A percentile compares a stretch with the other conserved stretches of the same genome.
phyloP scores from a whole-genome alignment of 768 basidiomycete species.

The Boletus fagicola region DNA sequence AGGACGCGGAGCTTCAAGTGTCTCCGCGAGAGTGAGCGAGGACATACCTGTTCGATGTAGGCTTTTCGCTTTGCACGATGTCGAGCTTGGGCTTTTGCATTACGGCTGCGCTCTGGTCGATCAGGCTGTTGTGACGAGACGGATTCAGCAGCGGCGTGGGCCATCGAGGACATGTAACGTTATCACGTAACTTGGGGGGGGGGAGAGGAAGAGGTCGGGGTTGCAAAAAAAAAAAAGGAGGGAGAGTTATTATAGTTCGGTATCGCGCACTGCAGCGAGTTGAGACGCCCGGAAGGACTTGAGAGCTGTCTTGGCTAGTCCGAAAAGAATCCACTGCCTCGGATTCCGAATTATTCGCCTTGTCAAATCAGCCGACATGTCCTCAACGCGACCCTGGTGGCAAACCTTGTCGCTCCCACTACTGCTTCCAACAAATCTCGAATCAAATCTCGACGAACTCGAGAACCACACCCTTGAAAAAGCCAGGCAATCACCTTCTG shows the following conservation, averaged over 20 bases:
- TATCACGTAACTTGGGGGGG: conserved; percentile 38
- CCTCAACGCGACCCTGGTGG: conserved; percentile 36
- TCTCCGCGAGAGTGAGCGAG: conserved; percentile 3
- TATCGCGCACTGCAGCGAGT: conserved; percentile 10
- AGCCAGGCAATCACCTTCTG: conserved; percentile 21
- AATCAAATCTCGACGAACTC: conserved; percentile 33
- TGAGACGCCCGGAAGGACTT: conserved; percentile 26
- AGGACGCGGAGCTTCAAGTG: conserved; percentile 5
- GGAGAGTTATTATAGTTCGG: conserved; percentile 37
- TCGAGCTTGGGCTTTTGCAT: conserved; percentile 84
- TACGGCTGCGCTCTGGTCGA: conserved; percentile 81
- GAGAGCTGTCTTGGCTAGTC: conserved; percentile 11
- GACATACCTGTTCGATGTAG: conserved; percentile 79
- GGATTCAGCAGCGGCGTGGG: conserved; percentile 47
- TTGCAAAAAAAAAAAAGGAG: conserved; percentile 39
- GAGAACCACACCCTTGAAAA: conserved; percentile 16
- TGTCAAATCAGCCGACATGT: conserved; percentile 38
- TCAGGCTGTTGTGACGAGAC: conserved; percentile 45
- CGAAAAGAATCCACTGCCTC: conserved; percentile 32
- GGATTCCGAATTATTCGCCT: conserved; percentile 53
- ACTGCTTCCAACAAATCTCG: conserved; percentile 26
- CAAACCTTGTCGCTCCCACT: conserved; percentile 30
- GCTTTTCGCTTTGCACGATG: conserved; percentile 92
- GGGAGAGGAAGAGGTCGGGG: conserved; percentile 47
- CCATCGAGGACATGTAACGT: conserved; percentile 58